Base-by-base conservation (phyloP, 305 asterid genomes). In the Striga hermonthica region DNA sequence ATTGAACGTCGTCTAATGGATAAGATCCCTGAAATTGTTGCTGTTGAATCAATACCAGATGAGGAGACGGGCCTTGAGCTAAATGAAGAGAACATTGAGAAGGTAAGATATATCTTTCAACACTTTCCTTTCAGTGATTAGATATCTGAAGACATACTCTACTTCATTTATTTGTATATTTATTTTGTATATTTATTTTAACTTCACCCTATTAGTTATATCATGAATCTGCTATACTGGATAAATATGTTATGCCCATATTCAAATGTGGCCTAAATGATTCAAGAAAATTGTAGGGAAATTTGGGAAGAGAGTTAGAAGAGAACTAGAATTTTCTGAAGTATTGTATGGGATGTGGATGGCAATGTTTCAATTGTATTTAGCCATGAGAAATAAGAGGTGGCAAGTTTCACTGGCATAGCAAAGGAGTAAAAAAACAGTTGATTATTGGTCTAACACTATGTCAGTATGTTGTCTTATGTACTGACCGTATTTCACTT, bases 61-160 rank as follows among this genome's bases (percentile, higher is more conserved):
- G 93, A 88, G 79, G 97, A 93, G 81, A 90, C 97, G 40, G 99
- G 99, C 48, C 95, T 93, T 65, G 96, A 86, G 80, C 71, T 93
- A 72, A 88, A 88, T 41, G 95, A 88, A 62, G 99, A 93, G 72
- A 93, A 90, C 83, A 86, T 88, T 74, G 97, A 90, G 79, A 85
- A 84, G 97, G 99, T 88, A 75, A 67, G 7, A 34, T 65, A 36
- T 75, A 41, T 67, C 31, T 60, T 68, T 44, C 45, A 16, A 72
- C 13, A 66, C 49, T 69, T 35, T 56, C 14, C 65, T 31, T 55
- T 4, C 28, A 47, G n/a, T 69, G 73, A 13, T 53, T 7, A 22
- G 16, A 22, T 38, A 54, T 37, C 15, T 31, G 10, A 71, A 15
- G 49, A 69, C 45, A 6, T 53, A 8, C 38, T 38, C 11, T 62